Conservation (phyloP, 352 stramenopile genomes). For the Phytophthora ohioensis region DNA sequence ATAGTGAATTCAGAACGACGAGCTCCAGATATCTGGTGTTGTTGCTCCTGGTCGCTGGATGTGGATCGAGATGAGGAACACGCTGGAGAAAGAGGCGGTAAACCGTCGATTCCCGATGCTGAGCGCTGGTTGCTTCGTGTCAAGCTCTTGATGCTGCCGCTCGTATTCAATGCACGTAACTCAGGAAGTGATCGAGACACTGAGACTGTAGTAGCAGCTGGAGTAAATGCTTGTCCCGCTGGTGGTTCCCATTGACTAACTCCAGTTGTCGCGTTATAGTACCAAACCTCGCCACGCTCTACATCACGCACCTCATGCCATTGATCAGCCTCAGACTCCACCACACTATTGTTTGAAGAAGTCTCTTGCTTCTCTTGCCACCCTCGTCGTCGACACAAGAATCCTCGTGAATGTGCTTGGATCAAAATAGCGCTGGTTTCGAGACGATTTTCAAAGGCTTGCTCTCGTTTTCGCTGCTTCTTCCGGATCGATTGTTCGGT, state of each 20-base stretch:
- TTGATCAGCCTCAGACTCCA: conserved; percentile 23
- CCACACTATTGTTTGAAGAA: neutral
- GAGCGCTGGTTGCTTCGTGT: conserved; percentile 24
- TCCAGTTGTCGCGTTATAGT: conserved; percentile 78
- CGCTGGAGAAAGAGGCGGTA: conserved; percentile 48
- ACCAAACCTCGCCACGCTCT: conserved; percentile 77
- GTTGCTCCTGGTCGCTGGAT: conserved; percentile 38
- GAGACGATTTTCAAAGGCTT: conserved; percentile 47
- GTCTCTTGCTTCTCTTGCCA: conserved; percentile 30
- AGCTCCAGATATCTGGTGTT: conserved; percentile 20
- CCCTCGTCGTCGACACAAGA: conserved; percentile 49
- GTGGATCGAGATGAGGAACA: conserved; percentile 48
- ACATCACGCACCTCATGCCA: conserved; percentile 85
- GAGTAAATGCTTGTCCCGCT: conserved; percentile 12
- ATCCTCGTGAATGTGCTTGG: conserved; percentile 69
- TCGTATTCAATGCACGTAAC: conserved; percentile 33
- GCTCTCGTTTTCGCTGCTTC: conserved; percentile 30
- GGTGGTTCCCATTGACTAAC: conserved; percentile 83
- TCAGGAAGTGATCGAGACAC: conserved; percentile 29
- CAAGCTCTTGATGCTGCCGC: conserved; percentile 1
- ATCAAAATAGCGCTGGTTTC: conserved; percentile 71
- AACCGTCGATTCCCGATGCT: conserved; percentile 5
- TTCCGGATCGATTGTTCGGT: conserved; percentile 28
- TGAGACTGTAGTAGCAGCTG: conserved; percentile 19
- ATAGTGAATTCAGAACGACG: conserved; percentile 8